Conservation (phyloP, 345 rosid species). For the Salix koriyanagi region DNA sequence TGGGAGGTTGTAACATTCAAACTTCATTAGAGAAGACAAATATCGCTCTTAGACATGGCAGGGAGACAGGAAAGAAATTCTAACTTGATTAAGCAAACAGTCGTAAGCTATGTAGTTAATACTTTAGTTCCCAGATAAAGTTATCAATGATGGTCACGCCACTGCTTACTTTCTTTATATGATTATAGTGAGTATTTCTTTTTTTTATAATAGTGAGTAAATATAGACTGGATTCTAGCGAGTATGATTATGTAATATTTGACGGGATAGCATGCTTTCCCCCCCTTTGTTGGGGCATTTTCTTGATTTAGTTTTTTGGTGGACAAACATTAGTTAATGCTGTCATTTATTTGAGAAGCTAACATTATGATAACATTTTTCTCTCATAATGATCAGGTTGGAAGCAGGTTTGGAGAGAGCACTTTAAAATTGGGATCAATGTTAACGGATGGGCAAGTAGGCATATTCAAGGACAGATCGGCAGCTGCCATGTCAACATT, state of each 20-base stretch:
- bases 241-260: neutral
- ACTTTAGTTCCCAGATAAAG: neutral
- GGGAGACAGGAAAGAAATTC: neutral
- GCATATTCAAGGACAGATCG: constrained; percentile 94
- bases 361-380: constrained; percentile 1
- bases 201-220: neutral
- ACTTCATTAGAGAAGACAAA: neutral
- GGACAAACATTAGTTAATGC: neutral
- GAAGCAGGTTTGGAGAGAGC: constrained; percentile 97
- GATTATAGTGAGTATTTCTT: neutral
- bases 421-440: constrained; percentile 88
- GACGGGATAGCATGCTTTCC: neutral
- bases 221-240: neutral
- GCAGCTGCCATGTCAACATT: constrained; percentile 94
- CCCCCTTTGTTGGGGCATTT: neutral
- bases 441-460: constrained; percentile 92
- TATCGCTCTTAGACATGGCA: neutral
- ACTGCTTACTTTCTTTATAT: neutral
- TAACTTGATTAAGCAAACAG: neutral
- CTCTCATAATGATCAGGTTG: constrained; percentile 51
- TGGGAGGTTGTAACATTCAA: neutral
- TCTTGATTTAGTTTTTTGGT: neutral
- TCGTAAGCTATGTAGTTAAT: neutral
- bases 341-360: constrained; percentile 1
- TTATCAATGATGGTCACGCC: neutral